These are phyloP conservation scores for Babesia caballi DNA, from an alignment of 169 alveolate species.

Conservation along the genomic window DNA sequence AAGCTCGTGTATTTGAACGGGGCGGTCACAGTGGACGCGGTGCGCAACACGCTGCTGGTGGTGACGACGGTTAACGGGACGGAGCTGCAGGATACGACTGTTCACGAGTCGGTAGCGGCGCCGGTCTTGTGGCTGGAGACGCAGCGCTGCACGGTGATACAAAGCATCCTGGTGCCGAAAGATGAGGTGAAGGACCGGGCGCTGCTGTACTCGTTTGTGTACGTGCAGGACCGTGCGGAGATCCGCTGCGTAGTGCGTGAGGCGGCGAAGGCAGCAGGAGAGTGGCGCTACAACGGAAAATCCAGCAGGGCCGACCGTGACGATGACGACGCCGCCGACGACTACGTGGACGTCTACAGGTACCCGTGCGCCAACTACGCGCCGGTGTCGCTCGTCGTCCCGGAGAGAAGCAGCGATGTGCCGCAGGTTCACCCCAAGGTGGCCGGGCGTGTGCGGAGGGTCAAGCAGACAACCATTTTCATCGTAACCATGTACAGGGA, in stretches of 20 bases:
- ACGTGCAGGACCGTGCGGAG: not conserved
- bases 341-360: not conserved
- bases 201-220: not conserved
- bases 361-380: constrained; percentile 2
- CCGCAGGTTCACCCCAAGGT: not conserved
- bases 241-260: not conserved
- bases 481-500: not conserved
- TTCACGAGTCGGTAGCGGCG: not conserved
- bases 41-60: not conserved
- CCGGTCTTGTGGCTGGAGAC: not conserved
- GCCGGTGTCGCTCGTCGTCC: not conserved
- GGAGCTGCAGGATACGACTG: not conserved
- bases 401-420: not conserved
- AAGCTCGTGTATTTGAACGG: not conserved
- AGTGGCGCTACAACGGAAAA: not conserved
- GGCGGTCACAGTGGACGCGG: not conserved
- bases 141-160: not conserved
- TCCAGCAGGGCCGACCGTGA: not conserved
- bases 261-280: not conserved
- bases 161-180: not conserved
- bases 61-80: not conserved
- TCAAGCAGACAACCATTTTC: not conserved
- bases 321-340: not conserved
- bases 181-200: not conserved
- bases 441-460: not conserved